These are phyloP conservation scores for Lepraria neglecta DNA, from an alignment of 495 filamentous ascomycete species.

Conservation along the genomic window DNA sequence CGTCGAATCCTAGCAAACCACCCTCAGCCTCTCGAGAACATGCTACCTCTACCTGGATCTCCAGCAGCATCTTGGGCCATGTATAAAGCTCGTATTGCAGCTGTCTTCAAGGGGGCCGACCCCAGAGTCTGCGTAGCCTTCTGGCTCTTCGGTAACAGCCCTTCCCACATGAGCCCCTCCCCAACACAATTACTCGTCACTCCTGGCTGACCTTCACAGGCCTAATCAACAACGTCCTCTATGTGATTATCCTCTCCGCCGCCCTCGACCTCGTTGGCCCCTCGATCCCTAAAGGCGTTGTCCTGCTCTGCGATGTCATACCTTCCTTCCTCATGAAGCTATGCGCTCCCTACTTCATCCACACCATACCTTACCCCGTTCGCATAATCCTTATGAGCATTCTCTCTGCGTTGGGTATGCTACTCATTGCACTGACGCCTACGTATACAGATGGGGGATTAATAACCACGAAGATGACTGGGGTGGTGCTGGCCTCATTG, in stretches of 20 bases:
- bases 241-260: slow-evolving; percentile 93
- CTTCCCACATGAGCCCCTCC: not conserved
- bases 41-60: slow-evolving; percentile 66
- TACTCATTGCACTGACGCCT: slow-evolving; percentile 75
- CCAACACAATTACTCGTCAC: not conserved
- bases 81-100: slow-evolving; percentile 57
- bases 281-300: slow-evolving; percentile 75
- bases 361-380: slow-evolving; percentile 68
- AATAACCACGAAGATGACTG: slow-evolving; percentile 68
- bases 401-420: slow-evolving; percentile 75
- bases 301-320: slow-evolving; percentile 87
- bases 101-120: slow-evolving; percentile 61
- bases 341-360: slow-evolving; percentile 86
- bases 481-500: slow-evolving; percentile 78
- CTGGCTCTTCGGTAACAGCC: slow-evolving; percentile 23
- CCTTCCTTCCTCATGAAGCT: slow-evolving; percentile 87
- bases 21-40: slow-evolving; percentile 5
- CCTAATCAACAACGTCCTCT: slow-evolving; percentile 95
- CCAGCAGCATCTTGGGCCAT: slow-evolving; percentile 68
- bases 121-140: slow-evolving; percentile 72
- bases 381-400: slow-evolving; percentile 67
- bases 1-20: not conserved
- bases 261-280: slow-evolving; percentile 91
- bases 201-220: slow-evolving; percentile 45
- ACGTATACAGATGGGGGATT: slow-evolving; percentile 50